phyloP scores from a whole-genome alignment of 2,329 filamentous ascomycete species.

The Verticillium nonalfalfae region DNA sequence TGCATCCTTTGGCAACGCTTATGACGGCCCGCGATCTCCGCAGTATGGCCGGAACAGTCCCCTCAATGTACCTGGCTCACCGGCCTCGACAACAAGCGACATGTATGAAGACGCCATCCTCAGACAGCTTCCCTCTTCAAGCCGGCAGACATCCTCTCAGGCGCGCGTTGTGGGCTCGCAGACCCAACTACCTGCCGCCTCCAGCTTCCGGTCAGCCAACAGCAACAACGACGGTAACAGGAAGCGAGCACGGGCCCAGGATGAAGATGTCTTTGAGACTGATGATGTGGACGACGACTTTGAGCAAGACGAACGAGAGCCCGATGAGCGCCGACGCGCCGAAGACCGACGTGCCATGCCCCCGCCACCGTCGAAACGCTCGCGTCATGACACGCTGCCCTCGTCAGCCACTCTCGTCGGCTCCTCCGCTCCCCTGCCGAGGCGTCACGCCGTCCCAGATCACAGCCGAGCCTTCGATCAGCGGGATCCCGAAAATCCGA shows the following conservation, averaged over 20 bases:
- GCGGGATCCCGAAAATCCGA: neutral
- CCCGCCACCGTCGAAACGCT: conserved; percentile 6
- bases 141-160: neutral
- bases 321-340: conserved; percentile 14
- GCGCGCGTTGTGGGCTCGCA: neutral
- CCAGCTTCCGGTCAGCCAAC: conserved; percentile 4
- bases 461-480: conserved; percentile 4
- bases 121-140: neutral
- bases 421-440: conserved; percentile 4
- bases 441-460: conserved; percentile 3
- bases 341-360: conserved; percentile 15
- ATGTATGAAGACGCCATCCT: neutral
- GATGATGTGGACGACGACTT: conserved; percentile 13
- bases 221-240: neutral
- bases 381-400: neutral
- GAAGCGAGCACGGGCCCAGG: conserved; percentile 6
- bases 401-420: neutral
- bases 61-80: neutral
- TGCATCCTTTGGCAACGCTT: neutral
- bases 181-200: neutral
- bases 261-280: conserved; percentile 10
- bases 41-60: neutral
- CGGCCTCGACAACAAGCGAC: neutral
- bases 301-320: conserved; percentile 12
- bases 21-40: neutral